Base-by-base conservation (phyloP, 352 stramenopile species). In the Sclerospora graminicola region DNA sequence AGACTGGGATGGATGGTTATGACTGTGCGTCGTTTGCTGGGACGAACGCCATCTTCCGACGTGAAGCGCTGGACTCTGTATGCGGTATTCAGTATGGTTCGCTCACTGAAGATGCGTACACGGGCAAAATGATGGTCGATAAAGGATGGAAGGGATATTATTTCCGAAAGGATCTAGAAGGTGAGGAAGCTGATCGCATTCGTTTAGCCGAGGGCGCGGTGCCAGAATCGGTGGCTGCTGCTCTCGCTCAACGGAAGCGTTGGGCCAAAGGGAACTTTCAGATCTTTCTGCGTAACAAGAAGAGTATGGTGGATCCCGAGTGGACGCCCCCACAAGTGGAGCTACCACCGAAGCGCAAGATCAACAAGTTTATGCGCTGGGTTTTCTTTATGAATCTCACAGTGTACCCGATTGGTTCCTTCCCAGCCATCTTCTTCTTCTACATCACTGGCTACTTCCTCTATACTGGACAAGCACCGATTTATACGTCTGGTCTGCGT, bases 221-320 rank as follows among this genome's bases (percentile, higher is more conserved):
- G 15, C 76, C 79, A 4, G 68, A 86, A 45, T 86, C 78, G 7
- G 79, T 91, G 0, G 70, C 79, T 8, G 62, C 49, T 7, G 82
- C 79, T 15, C 51, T 91, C 9, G 79, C 76, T 6, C 79, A 91
- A 54, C 79, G 79, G 41, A 78, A 81, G 44, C 79, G 79, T 44
- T 91, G 79, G 79, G 76, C 79, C 7, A 91, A 89, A 62, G 79
- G 79, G 39, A 83, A 87, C 60, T 91, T 91, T 59, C 79, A 91
- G 62, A 91, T 72, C 29, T 63, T 70, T 13, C 38, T 91, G 24
- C 85, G 85, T 69, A 81, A 84, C 54, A 91, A 91, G 69, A 85
- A 79, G 28, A 71, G 53, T 10, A 72, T 83, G 57, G 68, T 89
- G 23, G 79, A 91, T 45, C 74, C 74, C 0, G 79, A 91, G 44